These are phyloP conservation scores for Xylaria sp. DNA, from an alignment of 2,329 filamentous ascomycete genomes.

Conservation along the genomic window DNA sequence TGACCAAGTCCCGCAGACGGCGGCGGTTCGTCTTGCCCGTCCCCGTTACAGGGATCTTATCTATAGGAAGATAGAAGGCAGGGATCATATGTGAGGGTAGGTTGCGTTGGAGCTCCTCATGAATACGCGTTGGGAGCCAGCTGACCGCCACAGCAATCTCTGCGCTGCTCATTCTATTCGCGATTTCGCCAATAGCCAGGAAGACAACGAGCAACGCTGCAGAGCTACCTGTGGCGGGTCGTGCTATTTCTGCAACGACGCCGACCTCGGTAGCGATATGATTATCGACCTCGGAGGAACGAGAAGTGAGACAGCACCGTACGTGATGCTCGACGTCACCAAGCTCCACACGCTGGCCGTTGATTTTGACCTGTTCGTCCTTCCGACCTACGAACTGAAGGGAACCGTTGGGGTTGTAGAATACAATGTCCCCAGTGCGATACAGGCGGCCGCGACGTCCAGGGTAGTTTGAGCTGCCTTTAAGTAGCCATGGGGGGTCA, in stretches of 20 bases:
- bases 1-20: neutral
- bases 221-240: neutral
- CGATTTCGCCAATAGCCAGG: neutral
- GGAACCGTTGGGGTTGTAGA: neutral
- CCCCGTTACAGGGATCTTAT: neutral
- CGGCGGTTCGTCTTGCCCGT: neutral
- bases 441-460: neutral
- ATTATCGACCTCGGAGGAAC: neutral
- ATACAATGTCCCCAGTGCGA: neutral
- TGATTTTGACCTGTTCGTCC: neutral
- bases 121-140: neutral
- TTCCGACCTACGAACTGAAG: neutral
- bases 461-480: neutral
- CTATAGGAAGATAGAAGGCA: neutral
- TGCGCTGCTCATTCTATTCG: neutral
- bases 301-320: neutral
- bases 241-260: neutral
- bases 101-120: neutral
- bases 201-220: neutral
- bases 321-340: constrained; percentile 1
- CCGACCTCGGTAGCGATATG: neutral
- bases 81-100: neutral
- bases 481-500: neutral
- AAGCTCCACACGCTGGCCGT: neutral
- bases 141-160: neutral